Evolutionary conservation across 139 green algal species (phyloP).

Genomic region (Tetradesmus lagerheimii): DNA sequence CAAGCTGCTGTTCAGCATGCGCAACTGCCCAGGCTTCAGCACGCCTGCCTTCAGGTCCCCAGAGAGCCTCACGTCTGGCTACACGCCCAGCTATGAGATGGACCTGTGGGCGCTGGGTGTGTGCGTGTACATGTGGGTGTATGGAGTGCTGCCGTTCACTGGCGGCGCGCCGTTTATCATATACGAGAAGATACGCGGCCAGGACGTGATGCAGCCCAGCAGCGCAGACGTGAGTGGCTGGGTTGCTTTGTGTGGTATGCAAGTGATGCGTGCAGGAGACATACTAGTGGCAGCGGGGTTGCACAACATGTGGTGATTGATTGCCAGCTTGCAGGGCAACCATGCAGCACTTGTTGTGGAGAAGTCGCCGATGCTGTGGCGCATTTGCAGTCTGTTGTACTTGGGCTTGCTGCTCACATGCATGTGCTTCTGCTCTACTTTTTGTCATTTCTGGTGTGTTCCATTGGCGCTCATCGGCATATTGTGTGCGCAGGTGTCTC

Average conservation of each 20-base stretch:
- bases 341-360: too few species aligned
- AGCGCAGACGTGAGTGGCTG: constrained; percentile 24
- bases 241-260: neutral
- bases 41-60: constrained; percentile 62
- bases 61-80: constrained; percentile 61
- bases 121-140: constrained; percentile 68
- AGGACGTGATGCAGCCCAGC: constrained; percentile 28
- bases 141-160: constrained; percentile 67
- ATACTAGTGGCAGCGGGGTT: too few species aligned
- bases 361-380: too few species aligned
- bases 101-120: constrained; percentile 75
- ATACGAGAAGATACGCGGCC: constrained; percentile 60
- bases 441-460: neutral
- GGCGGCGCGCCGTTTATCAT: constrained; percentile 61
- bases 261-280: too few species aligned
- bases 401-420: too few species aligned
- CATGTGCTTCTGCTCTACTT: too few species aligned
- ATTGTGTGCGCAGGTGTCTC: constrained; percentile 28
- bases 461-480: constrained; percentile 30
- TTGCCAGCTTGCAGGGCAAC: too few species aligned
- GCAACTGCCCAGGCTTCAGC: constrained; percentile 48
- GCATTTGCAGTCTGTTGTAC: too few species aligned
- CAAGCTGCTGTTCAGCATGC: constrained; percentile 40
- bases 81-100: constrained; percentile 65
- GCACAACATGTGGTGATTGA: too few species aligned